These are phyloP conservation scores for Dalbergia oliveri DNA, from an alignment of 306 rosid species.

Conservation along the genomic window DNA sequence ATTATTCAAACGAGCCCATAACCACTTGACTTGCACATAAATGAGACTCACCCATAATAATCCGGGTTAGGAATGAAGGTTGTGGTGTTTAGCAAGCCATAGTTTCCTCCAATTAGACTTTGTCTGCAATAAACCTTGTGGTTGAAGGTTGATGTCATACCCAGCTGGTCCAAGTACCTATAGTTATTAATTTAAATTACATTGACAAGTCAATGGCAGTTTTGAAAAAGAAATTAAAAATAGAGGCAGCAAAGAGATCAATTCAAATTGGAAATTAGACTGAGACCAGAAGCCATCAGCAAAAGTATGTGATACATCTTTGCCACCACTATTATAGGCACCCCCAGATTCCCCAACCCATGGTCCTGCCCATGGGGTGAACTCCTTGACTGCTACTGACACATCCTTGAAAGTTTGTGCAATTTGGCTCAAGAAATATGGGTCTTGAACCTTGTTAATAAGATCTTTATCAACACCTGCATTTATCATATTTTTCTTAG, in stretches of 20 bases:
- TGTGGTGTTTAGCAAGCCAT: slow-evolving; percentile 69
- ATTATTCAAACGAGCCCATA: no score
- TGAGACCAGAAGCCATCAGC: slow-evolving; percentile 68
- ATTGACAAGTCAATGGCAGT: neutral
- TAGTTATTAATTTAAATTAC: slow-evolving; percentile 1
- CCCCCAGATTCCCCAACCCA: slow-evolving; percentile 90
- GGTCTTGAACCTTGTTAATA: slow-evolving; percentile 62
- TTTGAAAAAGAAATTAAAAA: neutral
- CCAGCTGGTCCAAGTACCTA: slow-evolving; percentile 78
- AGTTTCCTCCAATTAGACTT: slow-evolving; percentile 73
- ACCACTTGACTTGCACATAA: neutral
- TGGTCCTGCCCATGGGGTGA: slow-evolving; percentile 57
- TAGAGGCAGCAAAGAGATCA: neutral
- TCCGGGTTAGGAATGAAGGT: slow-evolving; percentile 75
- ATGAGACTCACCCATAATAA: slow-evolving; percentile 60
- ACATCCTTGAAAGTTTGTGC: slow-evolving; percentile 59
- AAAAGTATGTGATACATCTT: slow-evolving; percentile 66
- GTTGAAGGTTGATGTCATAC: slow-evolving; percentile 64
- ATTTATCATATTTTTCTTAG: neutral
- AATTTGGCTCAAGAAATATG: slow-evolving; percentile 54
- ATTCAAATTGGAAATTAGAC: neutral
- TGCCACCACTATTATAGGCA: slow-evolving; percentile 82
- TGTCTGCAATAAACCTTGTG: slow-evolving; percentile 76
- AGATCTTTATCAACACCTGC: slow-evolving; percentile 65
- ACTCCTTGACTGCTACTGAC: slow-evolving; percentile 30